Percentiles rank a stretch among this genome's conserved stretches.
phyloP scores from a whole-genome alignment of 768 basidiomycete species.

The Lactarius tabidus region DNA sequence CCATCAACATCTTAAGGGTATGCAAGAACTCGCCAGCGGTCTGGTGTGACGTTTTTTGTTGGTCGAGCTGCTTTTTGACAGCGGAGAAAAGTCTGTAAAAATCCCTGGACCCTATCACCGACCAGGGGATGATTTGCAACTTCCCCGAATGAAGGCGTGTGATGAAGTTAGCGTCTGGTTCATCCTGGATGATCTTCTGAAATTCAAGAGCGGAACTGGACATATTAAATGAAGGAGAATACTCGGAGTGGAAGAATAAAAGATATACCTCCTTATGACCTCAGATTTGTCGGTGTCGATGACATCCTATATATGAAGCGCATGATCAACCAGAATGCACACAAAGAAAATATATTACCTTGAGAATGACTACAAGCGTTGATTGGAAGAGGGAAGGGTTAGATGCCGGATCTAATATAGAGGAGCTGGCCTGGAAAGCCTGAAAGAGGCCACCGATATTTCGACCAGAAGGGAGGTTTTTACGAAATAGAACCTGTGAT shows the following conservation, averaged over 20 bases:
- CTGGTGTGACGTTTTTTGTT: constrained; percentile 46
- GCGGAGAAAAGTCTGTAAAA: constrained; percentile 53
- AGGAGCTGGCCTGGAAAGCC: constrained; percentile 55
- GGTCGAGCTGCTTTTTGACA: constrained; percentile 46
- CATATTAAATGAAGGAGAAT: background rate
- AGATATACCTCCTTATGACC: constrained; percentile 50
- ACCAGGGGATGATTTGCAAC: constrained; percentile 60
- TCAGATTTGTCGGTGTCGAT: constrained; percentile 58
- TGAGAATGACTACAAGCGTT: constrained; percentile 60
- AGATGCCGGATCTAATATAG: constrained; percentile 53
- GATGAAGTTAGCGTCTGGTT: constrained; percentile 62
- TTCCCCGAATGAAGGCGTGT: constrained; percentile 53
- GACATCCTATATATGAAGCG: constrained; percentile 44
- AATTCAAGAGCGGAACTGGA: constrained; percentile 54
- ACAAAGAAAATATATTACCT: constrained; percentile 36
- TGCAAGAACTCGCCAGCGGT: constrained; percentile 54
- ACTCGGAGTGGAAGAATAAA: background rate
- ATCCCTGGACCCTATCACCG: constrained; percentile 57
- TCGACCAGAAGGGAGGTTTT: constrained; percentile 60
- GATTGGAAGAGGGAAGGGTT: constrained; percentile 61
- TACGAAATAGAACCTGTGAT: constrained; percentile 57
- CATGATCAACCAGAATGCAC: background rate
- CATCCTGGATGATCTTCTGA: constrained; percentile 56
- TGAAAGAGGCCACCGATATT: constrained; percentile 60
- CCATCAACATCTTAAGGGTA: constrained; percentile 60